phyloP scores from a whole-genome alignment of 2,329 filamentous ascomycete genomes.

The Cladosporium sphaerospermum region DNA sequence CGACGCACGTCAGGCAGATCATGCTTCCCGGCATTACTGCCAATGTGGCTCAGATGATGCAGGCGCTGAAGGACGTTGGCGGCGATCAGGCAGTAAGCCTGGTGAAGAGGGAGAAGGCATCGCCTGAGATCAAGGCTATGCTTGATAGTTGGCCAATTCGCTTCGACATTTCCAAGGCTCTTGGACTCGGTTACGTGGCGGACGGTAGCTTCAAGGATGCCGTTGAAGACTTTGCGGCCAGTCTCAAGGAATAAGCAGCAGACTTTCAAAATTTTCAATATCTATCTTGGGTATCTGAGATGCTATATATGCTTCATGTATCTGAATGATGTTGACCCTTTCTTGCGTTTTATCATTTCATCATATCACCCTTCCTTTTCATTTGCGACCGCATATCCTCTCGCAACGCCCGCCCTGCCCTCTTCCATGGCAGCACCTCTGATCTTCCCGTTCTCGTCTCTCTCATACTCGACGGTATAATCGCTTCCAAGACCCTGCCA shows the following conservation, averaged over 20 bases:
- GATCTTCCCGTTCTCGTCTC: constrained; percentile 45
- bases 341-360: no score
- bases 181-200: constrained; percentile 45
- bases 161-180: constrained; percentile 52
- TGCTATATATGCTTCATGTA: no score
- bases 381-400: constrained; percentile 75
- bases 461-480: constrained; percentile 58
- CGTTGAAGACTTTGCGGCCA: constrained; percentile 38
- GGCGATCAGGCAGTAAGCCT: constrained; percentile 47
- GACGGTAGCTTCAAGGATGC: constrained; percentile 45
- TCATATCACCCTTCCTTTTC: constrained; percentile 22
- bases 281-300: no score
- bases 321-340: no score
- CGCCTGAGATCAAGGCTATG: constrained; percentile 46
- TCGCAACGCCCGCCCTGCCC: constrained; percentile 78
- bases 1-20: constrained; percentile 44
- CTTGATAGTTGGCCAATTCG: constrained; percentile 51
- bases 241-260: constrained; percentile 22
- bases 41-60: constrained; percentile 51
- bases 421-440: constrained; percentile 68
- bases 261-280: no score
- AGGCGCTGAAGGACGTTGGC: constrained; percentile 50
- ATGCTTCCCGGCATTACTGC: constrained; percentile 51
- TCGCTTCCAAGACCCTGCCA: constrained; percentile 92
- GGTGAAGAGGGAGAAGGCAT: constrained; percentile 47